phyloP scores from a whole-genome alignment of 345 rosid species.

The Arabidopsis suecica region DNA sequence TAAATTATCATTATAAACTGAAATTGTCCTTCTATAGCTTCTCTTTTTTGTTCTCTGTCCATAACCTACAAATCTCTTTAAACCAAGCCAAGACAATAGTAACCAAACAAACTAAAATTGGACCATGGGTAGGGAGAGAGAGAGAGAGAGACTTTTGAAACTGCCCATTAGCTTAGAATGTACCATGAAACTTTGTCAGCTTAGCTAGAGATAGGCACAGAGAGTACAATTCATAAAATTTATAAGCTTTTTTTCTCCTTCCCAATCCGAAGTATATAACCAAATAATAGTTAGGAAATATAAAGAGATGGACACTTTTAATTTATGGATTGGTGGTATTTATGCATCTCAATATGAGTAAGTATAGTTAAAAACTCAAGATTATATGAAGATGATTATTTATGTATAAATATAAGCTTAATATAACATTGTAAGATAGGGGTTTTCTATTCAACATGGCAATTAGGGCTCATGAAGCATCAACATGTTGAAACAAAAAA shows the following conservation, averaged over 20 bases:
- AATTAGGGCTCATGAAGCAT: slow-evolving; percentile 29
- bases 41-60: slow-evolving; percentile 46
- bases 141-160: slow-evolving; percentile 39
- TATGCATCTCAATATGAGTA: slow-evolving; percentile 20
- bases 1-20: slow-evolving; percentile 19
- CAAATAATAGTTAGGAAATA: background rate
- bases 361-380: background rate
- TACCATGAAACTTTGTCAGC: slow-evolving; percentile 47
- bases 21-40: slow-evolving; percentile 29
- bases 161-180: slow-evolving; percentile 46
- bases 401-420: slow-evolving; percentile 19
- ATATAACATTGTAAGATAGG: slow-evolving; percentile 19
- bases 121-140: slow-evolving; percentile 44
- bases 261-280: background rate
- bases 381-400: background rate
- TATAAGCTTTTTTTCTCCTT: slow-evolving; percentile 22
- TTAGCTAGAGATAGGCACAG: slow-evolving; percentile 41
- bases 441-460: slow-evolving; percentile 6
- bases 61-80: slow-evolving; percentile 52
- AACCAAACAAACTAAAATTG: slow-evolving; percentile 53
- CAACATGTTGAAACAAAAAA: slow-evolving; percentile 18
- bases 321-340: background rate
- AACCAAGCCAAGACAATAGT: slow-evolving; percentile 52
- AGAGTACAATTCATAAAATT: slow-evolving; percentile 28
- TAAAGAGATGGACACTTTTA: slow-evolving; percentile 2